These are phyloP conservation scores for Artemisia argyi DNA, from an alignment of 129 eudicot genomes.

Conservation along the genomic window DNA sequence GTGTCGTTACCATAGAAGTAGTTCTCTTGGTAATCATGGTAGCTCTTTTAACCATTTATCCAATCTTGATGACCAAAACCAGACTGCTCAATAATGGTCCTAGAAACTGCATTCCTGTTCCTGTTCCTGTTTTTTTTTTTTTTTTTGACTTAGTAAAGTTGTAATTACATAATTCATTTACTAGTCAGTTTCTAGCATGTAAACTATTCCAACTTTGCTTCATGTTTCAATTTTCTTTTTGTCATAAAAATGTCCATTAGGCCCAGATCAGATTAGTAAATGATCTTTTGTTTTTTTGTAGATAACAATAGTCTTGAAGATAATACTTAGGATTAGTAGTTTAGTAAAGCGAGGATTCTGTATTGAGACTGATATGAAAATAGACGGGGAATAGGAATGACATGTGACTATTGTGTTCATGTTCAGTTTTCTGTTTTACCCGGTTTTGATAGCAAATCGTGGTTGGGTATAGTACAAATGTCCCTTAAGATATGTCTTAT, in stretches of 20 bases:
- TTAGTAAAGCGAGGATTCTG: too few relatives aligned
- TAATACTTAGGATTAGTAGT: too few relatives aligned
- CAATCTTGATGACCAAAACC: constrained; percentile 23
- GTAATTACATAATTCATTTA: background rate
- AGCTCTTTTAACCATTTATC: constrained; percentile 24
- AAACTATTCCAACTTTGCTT: background rate
- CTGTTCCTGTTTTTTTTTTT: too few relatives aligned
- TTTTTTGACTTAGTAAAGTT: constrained; percentile 8
- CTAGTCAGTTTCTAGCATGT: background rate
- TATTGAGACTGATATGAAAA: too few relatives aligned
- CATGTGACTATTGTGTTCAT: too few relatives aligned
- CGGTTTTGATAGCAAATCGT: too few relatives aligned
- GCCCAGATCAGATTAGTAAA: too few relatives aligned
- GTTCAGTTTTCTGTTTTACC: too few relatives aligned
- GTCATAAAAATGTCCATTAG: background rate
- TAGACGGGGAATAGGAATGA: too few relatives aligned
- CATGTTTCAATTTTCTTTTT: background rate
- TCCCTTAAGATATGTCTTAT: background rate
- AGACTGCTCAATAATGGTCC: background rate
- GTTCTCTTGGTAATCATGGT: constrained; percentile 26
- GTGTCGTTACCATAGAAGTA: constrained; percentile 38
- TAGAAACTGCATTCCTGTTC: background rate
- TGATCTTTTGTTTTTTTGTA: too few relatives aligned
- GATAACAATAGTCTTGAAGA: too few relatives aligned
- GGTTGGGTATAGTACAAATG: background rate